A percentile compares a stretch with the other conserved stretches of the same genome.
These are phyloP conservation scores for Candida germanica DNA, from an alignment of 805 yeast genomes.

Conservation along the genomic window DNA sequence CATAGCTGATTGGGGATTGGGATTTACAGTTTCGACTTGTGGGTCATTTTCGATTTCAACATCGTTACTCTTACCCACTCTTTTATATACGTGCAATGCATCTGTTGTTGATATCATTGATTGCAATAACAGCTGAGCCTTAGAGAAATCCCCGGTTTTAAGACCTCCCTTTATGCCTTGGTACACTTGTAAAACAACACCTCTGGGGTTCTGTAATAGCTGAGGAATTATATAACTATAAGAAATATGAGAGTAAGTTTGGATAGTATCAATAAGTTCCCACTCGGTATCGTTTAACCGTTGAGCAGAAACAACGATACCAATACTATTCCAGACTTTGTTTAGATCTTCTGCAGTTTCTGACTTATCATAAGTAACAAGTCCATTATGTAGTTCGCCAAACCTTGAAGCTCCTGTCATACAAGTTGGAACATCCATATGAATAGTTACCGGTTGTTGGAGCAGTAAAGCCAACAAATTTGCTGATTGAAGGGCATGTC, in stretches of 20 bases:
- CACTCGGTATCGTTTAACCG: constrained; percentile 16
- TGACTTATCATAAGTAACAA: constrained; percentile 66
- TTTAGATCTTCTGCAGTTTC: constrained; percentile 43
- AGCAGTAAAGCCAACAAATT: constrained; percentile 37
- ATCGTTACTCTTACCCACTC: constrained; percentile 17
- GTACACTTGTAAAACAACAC: too few species aligned
- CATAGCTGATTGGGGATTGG: constrained; percentile 16
- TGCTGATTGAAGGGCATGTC: constrained; percentile 58
- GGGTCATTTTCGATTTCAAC: constrained; percentile 7
- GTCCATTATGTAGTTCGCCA: constrained; percentile 49
- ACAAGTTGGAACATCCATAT: constrained; percentile 76
- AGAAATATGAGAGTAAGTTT: too few species aligned
- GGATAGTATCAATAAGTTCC: constrained; percentile 20
- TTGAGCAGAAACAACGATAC: constrained; percentile 23
- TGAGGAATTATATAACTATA: too few species aligned
- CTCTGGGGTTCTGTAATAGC: too few species aligned
- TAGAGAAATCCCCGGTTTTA: constrained; percentile 1
- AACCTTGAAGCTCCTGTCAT: constrained; percentile 86
- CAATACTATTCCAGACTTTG: constrained; percentile 24
- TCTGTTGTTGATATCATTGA: constrained; percentile 20
- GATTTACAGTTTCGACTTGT: constrained; percentile 8
- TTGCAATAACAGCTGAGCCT: constrained; percentile 12
- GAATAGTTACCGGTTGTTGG: constrained; percentile 39
- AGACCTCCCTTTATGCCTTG: too few species aligned
- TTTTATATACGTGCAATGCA: constrained; percentile 28